These are phyloP conservation scores for Butyriboletus loyo DNA, from an alignment of 768 basidiomycete genomes.

Conservation along the genomic window DNA sequence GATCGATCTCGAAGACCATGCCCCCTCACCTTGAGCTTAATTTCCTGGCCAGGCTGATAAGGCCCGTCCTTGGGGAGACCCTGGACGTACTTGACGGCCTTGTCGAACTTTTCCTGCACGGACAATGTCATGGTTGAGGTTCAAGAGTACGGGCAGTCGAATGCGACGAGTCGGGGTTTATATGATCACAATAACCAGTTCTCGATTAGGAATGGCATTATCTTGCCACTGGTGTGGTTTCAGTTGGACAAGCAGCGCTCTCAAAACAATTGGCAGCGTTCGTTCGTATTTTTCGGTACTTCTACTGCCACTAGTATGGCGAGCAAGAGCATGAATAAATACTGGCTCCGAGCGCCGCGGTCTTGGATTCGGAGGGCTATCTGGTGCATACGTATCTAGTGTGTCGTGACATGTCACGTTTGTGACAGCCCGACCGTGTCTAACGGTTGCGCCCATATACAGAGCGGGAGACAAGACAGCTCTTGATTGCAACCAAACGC, in stretches of 20 bases:
- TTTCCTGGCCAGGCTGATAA: slow-evolving; percentile 67
- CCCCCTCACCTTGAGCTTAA: slow-evolving; percentile 74
- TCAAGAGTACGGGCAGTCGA: slow-evolving; percentile 1
- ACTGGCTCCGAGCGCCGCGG: slow-evolving; percentile 9
- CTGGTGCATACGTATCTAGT: not conserved
- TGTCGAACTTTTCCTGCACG: slow-evolving; percentile 60
- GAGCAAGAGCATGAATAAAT: not conserved
- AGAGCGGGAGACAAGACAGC: not conserved
- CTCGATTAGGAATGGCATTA: slow-evolving; percentile 14
- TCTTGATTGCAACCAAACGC: slow-evolving; percentile 15
- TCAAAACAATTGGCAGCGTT: not conserved
- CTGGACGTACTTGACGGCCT: slow-evolving; percentile 66
- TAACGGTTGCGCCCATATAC: slow-evolving; percentile 3
- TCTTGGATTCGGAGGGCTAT: slow-evolving; percentile 1
- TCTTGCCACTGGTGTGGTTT: slow-evolving; percentile 6
- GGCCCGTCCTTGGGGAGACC: slow-evolving; percentile 68
- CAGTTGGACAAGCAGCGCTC: not conserved
- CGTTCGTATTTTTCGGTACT: not conserved
- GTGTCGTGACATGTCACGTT: slow-evolving; percentile 20
- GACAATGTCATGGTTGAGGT: slow-evolving; percentile 49
- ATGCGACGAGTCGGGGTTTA: slow-evolving; percentile 4
- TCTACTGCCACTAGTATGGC: too few relatives aligned
- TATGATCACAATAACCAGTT: slow-evolving; percentile 14
- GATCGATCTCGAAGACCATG: not conserved
- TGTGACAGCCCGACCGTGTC: slow-evolving; percentile 24